Percentiles rank a stretch among this genome's conserved stretches.
phyloP scores from a whole-genome alignment of 2,329 filamentous ascomycete genomes.

The Hymenoscyphus scutula region DNA sequence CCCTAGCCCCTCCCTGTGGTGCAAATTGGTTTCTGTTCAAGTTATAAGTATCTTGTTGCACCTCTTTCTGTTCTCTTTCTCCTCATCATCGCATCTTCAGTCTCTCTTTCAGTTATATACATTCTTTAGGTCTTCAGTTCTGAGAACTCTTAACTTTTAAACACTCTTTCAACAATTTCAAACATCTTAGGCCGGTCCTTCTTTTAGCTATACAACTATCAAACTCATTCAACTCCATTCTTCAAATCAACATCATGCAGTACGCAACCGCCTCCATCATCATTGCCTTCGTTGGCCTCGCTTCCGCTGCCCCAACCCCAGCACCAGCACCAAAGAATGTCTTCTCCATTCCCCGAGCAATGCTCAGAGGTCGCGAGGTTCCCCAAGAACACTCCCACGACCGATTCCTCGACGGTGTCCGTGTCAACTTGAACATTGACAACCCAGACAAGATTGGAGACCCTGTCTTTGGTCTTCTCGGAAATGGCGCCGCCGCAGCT shows the following conservation, averaged over 20 bases:
- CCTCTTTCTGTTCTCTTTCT: slow-evolving; percentile 11
- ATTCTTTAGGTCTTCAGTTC: slow-evolving; percentile 35
- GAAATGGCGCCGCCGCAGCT: slow-evolving; percentile 47
- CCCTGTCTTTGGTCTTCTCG: slow-evolving; percentile 52
- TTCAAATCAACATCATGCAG: slow-evolving; percentile 35
- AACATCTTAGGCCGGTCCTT: slow-evolving; percentile 33
- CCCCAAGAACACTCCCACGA: slow-evolving; percentile 57
- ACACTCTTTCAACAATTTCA: slow-evolving; percentile 32
- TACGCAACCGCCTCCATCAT: slow-evolving; percentile 34
- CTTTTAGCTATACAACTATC: slow-evolving; percentile 21
- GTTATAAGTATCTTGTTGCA: slow-evolving; percentile 26
- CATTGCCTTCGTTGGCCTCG: slow-evolving; percentile 33
- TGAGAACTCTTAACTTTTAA: slow-evolving; percentile 34
- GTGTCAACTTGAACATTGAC: slow-evolving; percentile 45
- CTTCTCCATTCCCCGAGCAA: slow-evolving; percentile 31
- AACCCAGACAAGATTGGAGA: slow-evolving; percentile 50
- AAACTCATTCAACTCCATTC: slow-evolving; percentile 17
- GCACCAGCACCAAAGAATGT: slow-evolving; percentile 24
- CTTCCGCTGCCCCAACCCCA: slow-evolving; percentile 32
- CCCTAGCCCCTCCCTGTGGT: background rate
- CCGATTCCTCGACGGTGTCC: slow-evolving; percentile 46
- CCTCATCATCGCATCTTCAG: slow-evolving; percentile 30
- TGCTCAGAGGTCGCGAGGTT: slow-evolving; percentile 46
- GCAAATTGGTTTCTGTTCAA: slow-evolving; percentile 16
- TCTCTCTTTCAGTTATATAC: slow-evolving; percentile 32